Evolutionary conservation across 2,329 filamentous ascomycete genomes (phyloP).

Genomic region (Clathrospora elynae): DNA sequence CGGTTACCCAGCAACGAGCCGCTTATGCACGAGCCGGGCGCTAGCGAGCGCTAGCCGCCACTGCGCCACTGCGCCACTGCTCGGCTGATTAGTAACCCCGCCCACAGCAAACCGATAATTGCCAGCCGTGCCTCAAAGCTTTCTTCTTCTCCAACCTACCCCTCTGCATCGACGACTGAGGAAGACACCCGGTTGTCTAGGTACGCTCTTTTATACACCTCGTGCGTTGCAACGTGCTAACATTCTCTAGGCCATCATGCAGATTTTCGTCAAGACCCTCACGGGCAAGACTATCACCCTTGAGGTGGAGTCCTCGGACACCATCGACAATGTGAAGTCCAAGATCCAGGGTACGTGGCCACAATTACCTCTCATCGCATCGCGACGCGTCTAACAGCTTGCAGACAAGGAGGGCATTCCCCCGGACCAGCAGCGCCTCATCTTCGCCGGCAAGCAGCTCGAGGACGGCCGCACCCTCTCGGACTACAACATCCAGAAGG

Average conservation of each 20-base stretch:
- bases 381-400: constrained; percentile 43
- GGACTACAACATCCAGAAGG: constrained; percentile 99
- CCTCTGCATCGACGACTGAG: constrained; percentile 60
- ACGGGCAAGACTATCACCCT: constrained; percentile 99
- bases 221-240: constrained; percentile 1
- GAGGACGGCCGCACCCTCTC: constrained; percentile 98
- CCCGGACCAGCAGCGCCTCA: constrained; percentile 98
- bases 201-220: constrained; percentile 45
- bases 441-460: constrained; percentile 99
- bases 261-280: constrained; percentile 98
- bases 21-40: constrained; percentile 6
- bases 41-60: too few species aligned
- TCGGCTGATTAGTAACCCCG: constrained; percentile 23
- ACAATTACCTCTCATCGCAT: background rate
- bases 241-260: constrained; percentile 62
- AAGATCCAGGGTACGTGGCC: constrained; percentile 72
- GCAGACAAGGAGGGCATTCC: constrained; percentile 99
- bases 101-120: constrained; percentile 31
- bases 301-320: constrained; percentile 99
- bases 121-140: constrained; percentile 17
- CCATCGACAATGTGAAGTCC: constrained; percentile 99
- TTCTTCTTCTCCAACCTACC: constrained; percentile 26
- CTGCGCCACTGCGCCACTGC: constrained; percentile 1
- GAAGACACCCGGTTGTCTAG: constrained; percentile 65
- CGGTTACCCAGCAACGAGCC: constrained; percentile 39